A percentile compares a stretch with the other conserved stretches of the same genome.
phyloP scores from a whole-genome alignment of 305 asterid genomes.

The Fraxinus xanthoxyloides region DNA sequence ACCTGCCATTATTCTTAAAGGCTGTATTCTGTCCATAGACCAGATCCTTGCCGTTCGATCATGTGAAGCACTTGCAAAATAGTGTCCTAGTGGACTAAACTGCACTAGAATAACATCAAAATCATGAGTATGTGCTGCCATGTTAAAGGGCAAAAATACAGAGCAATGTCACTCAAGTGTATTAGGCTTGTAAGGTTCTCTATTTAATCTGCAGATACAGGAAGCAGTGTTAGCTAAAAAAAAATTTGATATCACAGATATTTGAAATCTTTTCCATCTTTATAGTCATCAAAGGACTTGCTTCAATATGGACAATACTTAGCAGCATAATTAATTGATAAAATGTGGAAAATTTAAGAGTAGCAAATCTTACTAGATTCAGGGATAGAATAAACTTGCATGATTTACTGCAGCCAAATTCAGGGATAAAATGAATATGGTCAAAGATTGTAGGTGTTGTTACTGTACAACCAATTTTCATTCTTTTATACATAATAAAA shows the following conservation, averaged over 20 bases:
- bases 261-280: neutral
- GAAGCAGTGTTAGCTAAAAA: neutral
- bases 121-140: conserved; percentile 1
- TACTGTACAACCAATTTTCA: neutral
- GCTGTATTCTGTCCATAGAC: conserved; percentile 90
- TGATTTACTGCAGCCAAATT: neutral
- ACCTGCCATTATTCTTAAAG: conserved; percentile 93
- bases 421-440: neutral
- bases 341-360: neutral
- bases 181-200: neutral
- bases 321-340: neutral
- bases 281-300: neutral
- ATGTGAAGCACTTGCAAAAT: conserved; percentile 96
- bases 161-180: conserved; percentile 7
- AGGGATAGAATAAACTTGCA: neutral
- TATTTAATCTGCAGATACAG: neutral
- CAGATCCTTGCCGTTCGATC: conserved; percentile 96
- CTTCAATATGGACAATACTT: neutral
- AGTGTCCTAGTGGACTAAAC: conserved; percentile 95
- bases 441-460: neutral
- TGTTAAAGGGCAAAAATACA: neutral
- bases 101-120: conserved; percentile 41
- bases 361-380: neutral
- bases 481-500: neutral
- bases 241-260: neutral